Evolutionary conservation across 208 protist species (phyloP).

Genomic region (Phytomonas francai): DNA sequence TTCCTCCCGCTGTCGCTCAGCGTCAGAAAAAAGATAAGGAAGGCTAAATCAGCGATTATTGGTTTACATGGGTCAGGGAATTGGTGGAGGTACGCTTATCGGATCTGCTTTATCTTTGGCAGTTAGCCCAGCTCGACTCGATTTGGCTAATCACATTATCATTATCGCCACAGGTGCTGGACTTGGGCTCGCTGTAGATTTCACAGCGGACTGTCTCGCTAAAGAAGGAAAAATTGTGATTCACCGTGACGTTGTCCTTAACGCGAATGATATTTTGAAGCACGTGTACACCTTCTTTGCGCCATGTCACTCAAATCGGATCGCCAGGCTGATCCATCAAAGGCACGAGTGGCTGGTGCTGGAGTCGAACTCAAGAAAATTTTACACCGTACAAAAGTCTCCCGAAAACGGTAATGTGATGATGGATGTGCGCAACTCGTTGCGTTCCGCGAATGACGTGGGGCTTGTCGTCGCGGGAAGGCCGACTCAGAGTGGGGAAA

Average conservation of each 20-base stretch:
- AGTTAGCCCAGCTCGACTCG: slow-evolving; percentile 34
- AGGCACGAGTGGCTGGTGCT: slow-evolving; percentile 89
- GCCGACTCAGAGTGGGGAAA: slow-evolving; percentile 78
- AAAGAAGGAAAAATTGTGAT: slow-evolving; percentile 78
- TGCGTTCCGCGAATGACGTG: slow-evolving; percentile 81
- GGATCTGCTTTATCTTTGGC: slow-evolving; percentile 56
- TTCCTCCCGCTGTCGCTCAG: neutral
- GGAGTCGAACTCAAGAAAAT: slow-evolving; percentile 61
- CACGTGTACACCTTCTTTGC: slow-evolving; percentile 89
- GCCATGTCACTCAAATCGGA: slow-evolving; percentile 54
- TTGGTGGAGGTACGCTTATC: slow-evolving; percentile 54
- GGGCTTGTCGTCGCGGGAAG: slow-evolving; percentile 60
- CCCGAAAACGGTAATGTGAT: slow-evolving; percentile 76
- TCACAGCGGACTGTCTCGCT: slow-evolving; percentile 73
- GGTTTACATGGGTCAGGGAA: slow-evolving; percentile 70
- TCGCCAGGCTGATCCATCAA: slow-evolving; percentile 61
- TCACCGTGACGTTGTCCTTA: slow-evolving; percentile 78
- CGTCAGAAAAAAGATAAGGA: neutral
- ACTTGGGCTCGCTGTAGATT: slow-evolving; percentile 67
- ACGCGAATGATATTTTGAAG: slow-evolving; percentile 66
- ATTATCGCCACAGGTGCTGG: slow-evolving; percentile 46
- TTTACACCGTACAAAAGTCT: slow-evolving; percentile 86
- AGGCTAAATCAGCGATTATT: neutral
- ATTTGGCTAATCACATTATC: slow-evolving; percentile 47
- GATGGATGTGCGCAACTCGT: slow-evolving; percentile 75